A percentile compares a stretch with the other conserved stretches of the same genome.
Conservation (phyloP, 768 basidiomycete genomes). For the Hortiboletus flavorubellus region DNA sequence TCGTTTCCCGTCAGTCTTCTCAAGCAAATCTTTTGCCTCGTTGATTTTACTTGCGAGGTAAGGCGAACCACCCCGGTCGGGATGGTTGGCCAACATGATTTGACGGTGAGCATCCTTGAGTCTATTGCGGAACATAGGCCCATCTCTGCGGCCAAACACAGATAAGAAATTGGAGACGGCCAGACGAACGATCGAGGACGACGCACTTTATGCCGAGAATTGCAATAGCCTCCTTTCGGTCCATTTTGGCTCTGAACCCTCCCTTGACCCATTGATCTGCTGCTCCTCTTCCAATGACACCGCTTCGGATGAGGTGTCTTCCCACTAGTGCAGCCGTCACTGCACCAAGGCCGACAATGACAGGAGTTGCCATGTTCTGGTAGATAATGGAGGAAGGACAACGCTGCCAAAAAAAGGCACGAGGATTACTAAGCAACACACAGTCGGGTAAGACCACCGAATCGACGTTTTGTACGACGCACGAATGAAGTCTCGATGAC, state of each 20-base stretch:
- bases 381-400: no score
- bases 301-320: constrained; percentile 63
- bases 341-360: constrained; percentile 74
- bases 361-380: constrained; percentile 66
- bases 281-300: constrained; percentile 52
- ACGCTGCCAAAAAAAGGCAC: no score
- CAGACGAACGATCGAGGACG: constrained; percentile 2
- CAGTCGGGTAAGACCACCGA: no score
- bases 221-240: constrained; percentile 81
- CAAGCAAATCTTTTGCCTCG: constrained; percentile 92
- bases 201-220: constrained; percentile 91
- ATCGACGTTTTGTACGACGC: no score
- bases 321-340: constrained; percentile 74
- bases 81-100: background rate
- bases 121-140: no score
- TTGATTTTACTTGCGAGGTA: constrained; percentile 99
- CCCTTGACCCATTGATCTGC: constrained; percentile 89
- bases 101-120: no score
- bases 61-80: constrained; percentile 65
- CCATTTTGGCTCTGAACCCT: constrained; percentile 96
- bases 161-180: no score
- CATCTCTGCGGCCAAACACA: no score
- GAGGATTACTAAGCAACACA: no score
- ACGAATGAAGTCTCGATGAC: no score
- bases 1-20: constrained; percentile 65